These are phyloP conservation scores for Phaeomoniella chlamydospora DNA, from an alignment of 2,329 filamentous ascomycete genomes.

Conservation along the genomic window DNA sequence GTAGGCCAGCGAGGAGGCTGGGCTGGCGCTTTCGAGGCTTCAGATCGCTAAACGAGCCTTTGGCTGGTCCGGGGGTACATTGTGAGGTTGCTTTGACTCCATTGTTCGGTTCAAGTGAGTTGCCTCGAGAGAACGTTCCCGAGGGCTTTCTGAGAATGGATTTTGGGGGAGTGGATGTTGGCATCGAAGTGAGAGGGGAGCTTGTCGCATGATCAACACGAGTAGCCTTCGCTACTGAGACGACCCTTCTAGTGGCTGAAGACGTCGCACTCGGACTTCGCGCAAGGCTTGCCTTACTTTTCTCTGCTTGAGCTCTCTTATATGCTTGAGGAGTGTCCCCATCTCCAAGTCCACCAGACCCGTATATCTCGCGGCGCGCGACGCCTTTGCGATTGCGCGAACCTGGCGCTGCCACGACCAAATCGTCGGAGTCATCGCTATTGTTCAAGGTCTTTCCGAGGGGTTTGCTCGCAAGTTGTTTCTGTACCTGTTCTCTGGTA, in stretches of 20 bases:
- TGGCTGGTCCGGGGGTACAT: not conserved
- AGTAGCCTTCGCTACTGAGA: not conserved
- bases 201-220: not conserved
- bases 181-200: not conserved
- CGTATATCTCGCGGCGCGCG: not conserved
- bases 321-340: not conserved
- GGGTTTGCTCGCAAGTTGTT: not conserved
- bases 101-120: not conserved
- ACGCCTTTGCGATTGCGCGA: conserved; percentile 1
- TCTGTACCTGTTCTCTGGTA: not conserved
- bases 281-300: not conserved
- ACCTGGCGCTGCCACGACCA: not conserved
- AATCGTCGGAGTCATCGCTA: conserved; percentile 1
- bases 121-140: not conserved
- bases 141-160: not conserved
- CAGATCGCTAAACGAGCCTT: not conserved
- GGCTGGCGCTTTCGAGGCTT: not conserved
- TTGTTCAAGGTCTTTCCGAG: not conserved
- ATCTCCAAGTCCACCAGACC: conserved; percentile 1
- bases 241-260: not conserved
- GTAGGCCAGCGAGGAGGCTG: not conserved
- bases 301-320: not conserved
- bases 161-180: not conserved
- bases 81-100: not conserved
- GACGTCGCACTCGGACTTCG: not conserved